Conservation (phyloP, 257 asterid genomes). For the Solanum infundibuliforme region DNA sequence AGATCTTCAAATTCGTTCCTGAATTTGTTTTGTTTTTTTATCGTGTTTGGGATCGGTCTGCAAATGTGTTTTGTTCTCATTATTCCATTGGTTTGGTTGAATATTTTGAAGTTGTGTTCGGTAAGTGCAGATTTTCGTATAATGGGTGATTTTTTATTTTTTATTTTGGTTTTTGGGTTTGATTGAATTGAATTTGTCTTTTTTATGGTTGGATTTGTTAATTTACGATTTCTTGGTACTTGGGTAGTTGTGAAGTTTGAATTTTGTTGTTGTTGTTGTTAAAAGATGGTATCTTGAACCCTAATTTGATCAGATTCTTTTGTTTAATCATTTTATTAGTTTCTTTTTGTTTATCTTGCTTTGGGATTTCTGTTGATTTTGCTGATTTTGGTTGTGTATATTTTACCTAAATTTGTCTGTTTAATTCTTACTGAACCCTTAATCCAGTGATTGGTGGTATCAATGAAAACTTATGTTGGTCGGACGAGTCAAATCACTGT, state of each 20-base stretch:
- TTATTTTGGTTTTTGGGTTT: not conserved
- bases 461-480: not conserved
- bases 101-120: slow-evolving; percentile 6
- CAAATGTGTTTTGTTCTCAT: slow-evolving; percentile 7
- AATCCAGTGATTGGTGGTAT: not conserved
- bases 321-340: not conserved
- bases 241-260: not conserved
- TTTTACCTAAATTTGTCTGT: not conserved
- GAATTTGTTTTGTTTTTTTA: not conserved
- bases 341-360: not conserved
- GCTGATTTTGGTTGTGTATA: not conserved
- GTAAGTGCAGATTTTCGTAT: not conserved
- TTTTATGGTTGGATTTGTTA: not conserved
- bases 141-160: not conserved
- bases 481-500: not conserved
- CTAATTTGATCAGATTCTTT: not conserved
- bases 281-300: not conserved
- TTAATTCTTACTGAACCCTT: not conserved
- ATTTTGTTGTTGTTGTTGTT: not conserved
- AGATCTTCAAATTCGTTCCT: not conserved
- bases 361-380: not conserved
- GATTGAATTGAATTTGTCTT: not conserved
- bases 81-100: slow-evolving; percentile 4
- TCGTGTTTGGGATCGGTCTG: slow-evolving; percentile 21
- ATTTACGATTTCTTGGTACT: not conserved